Conservation (phyloP, 164 flowering plant species). For the Nelumbo lutea region DNA sequence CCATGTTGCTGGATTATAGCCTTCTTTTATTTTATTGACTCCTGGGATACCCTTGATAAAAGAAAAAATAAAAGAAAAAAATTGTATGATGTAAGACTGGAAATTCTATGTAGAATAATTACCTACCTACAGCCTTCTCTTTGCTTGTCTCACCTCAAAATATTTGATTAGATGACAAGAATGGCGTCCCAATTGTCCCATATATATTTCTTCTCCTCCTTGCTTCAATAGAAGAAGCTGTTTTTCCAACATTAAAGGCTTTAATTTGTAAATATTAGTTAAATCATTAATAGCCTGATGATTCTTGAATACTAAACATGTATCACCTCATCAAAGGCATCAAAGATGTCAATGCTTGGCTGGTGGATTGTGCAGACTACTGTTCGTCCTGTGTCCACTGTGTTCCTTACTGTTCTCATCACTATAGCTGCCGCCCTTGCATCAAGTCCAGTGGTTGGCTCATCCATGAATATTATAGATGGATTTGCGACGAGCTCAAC, state of each 20-base stretch:
- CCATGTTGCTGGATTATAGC: slow-evolving; percentile 34
- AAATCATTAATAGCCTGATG: background rate
- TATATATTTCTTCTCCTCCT: slow-evolving; percentile 38
- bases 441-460: background rate
- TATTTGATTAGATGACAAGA: slow-evolving; percentile 30
- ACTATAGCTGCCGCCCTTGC: background rate
- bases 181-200: slow-evolving; percentile 25
- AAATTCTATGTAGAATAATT: background rate
- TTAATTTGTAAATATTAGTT: background rate
- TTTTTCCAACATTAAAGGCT: background rate
- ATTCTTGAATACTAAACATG: background rate
- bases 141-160: slow-evolving; percentile 25
- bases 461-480: background rate
- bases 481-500: background rate
- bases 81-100: background rate
- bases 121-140: background rate
- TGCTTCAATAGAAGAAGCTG: slow-evolving; percentile 38
- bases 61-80: background rate
- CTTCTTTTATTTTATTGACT: slow-evolving; percentile 15
- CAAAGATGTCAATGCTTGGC: slow-evolving; percentile 6
- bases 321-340: slow-evolving; percentile 4
- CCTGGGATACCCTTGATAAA: slow-evolving; percentile 21
- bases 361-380: background rate
- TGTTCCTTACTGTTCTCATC: background rate
- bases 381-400: background rate